Evolutionary conservation across 2,329 filamentous ascomycete genomes (phyloP), one percentile per base, ranked within the genome.

Genomic region (Xylariaceae sp.): DNA sequence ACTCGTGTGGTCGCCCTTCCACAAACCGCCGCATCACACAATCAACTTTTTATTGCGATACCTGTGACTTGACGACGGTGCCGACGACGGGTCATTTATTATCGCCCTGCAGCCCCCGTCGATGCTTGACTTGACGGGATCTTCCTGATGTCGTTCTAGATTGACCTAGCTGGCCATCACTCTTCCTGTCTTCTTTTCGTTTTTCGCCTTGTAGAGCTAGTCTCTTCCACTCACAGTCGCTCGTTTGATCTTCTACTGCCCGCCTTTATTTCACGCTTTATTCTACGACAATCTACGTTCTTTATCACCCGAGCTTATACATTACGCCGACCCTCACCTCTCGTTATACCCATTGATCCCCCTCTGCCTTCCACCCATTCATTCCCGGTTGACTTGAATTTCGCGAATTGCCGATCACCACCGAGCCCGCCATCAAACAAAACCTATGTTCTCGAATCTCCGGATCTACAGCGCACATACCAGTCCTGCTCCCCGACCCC

Each of bases 121-220:
- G 51, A 67, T 67, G 68, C 62, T 66, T 51, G 62, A 64, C 57
- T 52, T 30, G 23, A 30, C 23, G 23, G 23, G 23, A 5, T 30
- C 23, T 64, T 64, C 62, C 65, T 62, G 54, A 70, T 67, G 65
- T 65, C 64, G 62, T 66, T 67, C 66, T 64, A 66, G 64, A 66
- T 67, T 66, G 59, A 59, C 64, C 34, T 68, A 67, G 58, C 63
- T 64, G 62, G 65, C 65, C 3, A 23, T 30, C 69, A 68, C 61
- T 58, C 53, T 60, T 52, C 35, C 47, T 65, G 64, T 66, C 65
- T 68, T 61, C 66, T 64, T 65, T 66, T 65, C 64, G 62, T 65
- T 66, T 65, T 66, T 42, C 37, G 37, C 11, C 11, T 69, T 63
- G 62, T 67, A 70, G 77, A 80, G 77, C 77, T 78, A 78, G 77